These are phyloP conservation scores for Ophiorrhiza pumila DNA, from an alignment of 257 asterid species.

Conservation along the genomic window DNA sequence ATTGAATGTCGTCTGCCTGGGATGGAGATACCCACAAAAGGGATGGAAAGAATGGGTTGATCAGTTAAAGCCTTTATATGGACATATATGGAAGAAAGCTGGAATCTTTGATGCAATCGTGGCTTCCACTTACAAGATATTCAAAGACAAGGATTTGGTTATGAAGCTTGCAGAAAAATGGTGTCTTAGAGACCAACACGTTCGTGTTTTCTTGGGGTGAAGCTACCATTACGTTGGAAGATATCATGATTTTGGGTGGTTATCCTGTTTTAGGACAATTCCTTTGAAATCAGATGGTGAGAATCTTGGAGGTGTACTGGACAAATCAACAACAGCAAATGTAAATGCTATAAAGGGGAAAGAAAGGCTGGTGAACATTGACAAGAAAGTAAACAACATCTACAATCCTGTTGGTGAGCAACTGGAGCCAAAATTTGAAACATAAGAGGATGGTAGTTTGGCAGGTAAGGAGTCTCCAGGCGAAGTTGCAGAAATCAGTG, in stretches of 20 bases:
- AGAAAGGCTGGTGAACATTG: background rate
- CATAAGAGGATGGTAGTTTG: background rate
- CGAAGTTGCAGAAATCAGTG: background rate
- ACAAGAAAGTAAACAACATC: background rate
- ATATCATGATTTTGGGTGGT: conserved; percentile 40
- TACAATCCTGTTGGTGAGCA: background rate
- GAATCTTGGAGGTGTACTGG: background rate
- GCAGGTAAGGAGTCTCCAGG: background rate
- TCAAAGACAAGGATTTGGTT: conserved; percentile 18
- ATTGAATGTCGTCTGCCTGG: conserved; percentile 17
- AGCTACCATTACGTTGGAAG: conserved; percentile 42
- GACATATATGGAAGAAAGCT: conserved; percentile 26
- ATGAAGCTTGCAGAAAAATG: conserved; percentile 34
- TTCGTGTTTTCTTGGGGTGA: conserved; percentile 53
- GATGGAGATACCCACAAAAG: conserved; percentile 19
- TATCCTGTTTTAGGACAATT: conserved; percentile 33
- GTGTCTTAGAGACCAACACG: conserved; percentile 32
- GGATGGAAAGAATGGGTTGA: conserved; percentile 40
- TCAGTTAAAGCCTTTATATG: conserved; percentile 10
- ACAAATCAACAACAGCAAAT: background rate
- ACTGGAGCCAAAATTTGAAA: background rate
- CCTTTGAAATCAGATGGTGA: background rate
- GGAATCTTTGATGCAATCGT: conserved; percentile 37
- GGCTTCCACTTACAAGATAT: conserved; percentile 14
- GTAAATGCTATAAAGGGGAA: background rate